Evolutionary conservation across 768 basidiomycete species (phyloP).

Genomic region (Kwoniella sp.): DNA sequence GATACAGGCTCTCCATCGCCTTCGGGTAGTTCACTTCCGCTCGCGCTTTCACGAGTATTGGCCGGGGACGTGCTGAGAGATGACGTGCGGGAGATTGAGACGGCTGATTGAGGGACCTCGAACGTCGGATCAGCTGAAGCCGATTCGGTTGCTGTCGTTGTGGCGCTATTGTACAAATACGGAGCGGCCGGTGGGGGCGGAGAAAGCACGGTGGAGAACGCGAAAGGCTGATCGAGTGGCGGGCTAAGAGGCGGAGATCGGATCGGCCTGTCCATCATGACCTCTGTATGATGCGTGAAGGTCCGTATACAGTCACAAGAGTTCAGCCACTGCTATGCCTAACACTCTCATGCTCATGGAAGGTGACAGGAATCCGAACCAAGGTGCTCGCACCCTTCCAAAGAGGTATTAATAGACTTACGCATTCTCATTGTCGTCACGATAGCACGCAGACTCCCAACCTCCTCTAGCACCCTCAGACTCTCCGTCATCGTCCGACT

Average conservation of each 20-base stretch:
- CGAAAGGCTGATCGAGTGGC: background rate
- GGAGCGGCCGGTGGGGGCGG: background rate
- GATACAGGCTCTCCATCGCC: slow-evolving; percentile 12
- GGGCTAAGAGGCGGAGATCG: background rate
- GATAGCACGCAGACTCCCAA: slow-evolving; percentile 37
- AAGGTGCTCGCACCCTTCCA: too few species aligned
- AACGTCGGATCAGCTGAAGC: too few species aligned
- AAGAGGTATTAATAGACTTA: slow-evolving; percentile 32
- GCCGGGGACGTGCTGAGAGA: background rate
- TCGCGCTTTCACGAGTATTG: background rate
- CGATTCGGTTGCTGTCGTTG: background rate
- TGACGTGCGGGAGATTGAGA: background rate
- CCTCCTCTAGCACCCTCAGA: slow-evolving; percentile 41
- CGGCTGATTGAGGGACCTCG: background rate
- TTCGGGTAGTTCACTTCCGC: too few species aligned
- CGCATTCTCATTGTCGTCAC: slow-evolving; percentile 43
- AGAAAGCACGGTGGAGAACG: background rate
- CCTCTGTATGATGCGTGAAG: slow-evolving; percentile 25
- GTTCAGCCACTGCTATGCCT: too few species aligned
- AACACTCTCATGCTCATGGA: too few species aligned
- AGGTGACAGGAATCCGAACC: too few species aligned
- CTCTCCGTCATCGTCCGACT: slow-evolving; percentile 47
- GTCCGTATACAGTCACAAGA: slow-evolving; percentile 2
- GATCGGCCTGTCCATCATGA: slow-evolving; percentile 41
- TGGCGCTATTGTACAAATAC: background rate